phyloP scores from a whole-genome alignment of 331 rosid genomes.

The Malus hybrid region DNA sequence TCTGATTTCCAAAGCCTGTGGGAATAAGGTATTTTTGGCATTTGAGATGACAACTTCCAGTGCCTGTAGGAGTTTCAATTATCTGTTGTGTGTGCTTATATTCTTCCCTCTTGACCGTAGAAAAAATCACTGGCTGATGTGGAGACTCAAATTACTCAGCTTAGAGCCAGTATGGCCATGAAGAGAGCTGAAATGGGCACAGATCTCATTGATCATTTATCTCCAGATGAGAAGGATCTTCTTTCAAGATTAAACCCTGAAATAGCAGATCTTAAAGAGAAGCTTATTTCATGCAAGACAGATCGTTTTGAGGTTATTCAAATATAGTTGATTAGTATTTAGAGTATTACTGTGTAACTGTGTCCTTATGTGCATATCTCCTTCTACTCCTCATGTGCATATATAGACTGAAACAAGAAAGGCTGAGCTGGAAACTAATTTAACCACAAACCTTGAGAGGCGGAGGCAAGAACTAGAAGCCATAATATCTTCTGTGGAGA shows the following conservation, averaged over 20 bases:
- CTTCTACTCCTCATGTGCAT: constrained; percentile 12
- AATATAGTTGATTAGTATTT: constrained; percentile 9
- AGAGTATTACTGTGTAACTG: neutral
- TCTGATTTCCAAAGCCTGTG: constrained; percentile 55
- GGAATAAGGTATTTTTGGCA: constrained; percentile 56
- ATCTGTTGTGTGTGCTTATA: constrained; percentile 3
- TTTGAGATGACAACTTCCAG: neutral
- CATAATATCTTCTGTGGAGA: constrained; percentile 57
- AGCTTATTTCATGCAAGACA: constrained; percentile 75
- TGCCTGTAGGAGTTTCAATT: neutral
- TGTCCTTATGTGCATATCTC: neutral
- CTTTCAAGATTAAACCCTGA: constrained; percentile 85
- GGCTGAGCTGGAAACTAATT: constrained; percentile 92
- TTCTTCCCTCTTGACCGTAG: constrained; percentile 45
- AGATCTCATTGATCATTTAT: constrained; percentile 88
- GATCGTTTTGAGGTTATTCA: constrained; percentile 80
- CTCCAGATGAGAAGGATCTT: constrained; percentile 73
- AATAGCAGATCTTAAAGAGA: constrained; percentile 77
- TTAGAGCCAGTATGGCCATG: constrained; percentile 69
- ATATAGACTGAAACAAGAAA: constrained; percentile 77
- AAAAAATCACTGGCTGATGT: constrained; percentile 83
- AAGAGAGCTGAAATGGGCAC: constrained; percentile 91
- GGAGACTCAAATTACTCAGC: constrained; percentile 79
- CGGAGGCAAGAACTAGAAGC: constrained; percentile 92
- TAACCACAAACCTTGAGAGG: constrained; percentile 91